phyloP scores from a whole-genome alignment of 306 rosid species.

The Adenanthera pavonina region DNA sequence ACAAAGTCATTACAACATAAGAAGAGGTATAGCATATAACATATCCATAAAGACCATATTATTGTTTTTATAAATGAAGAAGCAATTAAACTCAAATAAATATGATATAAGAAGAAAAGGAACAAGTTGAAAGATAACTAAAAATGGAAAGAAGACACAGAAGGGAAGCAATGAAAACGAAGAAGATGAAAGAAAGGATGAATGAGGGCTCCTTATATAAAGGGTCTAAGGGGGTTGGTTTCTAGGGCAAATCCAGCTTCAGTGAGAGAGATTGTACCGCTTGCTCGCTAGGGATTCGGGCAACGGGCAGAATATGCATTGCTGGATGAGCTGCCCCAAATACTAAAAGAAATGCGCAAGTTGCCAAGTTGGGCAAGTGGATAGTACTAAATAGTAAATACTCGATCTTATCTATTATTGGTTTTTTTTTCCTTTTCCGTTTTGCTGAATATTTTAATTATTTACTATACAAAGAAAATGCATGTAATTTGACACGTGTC shows the following conservation, averaged over 20 bases:
- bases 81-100: too few species aligned
- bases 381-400: too few species aligned
- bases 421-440: neutral
- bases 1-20: neutral
- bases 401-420: neutral
- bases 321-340: neutral
- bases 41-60: too few species aligned
- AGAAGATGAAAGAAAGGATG: neutral
- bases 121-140: neutral
- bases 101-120: too few species aligned
- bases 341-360: neutral
- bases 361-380: constrained; percentile 17
- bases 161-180: neutral
- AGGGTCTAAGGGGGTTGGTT: neutral
- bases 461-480: neutral
- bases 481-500: neutral
- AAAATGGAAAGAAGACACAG: neutral
- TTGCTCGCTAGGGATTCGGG: constrained; percentile 10
- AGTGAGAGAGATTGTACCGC: too few species aligned
- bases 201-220: neutral
- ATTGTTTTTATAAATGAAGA: too few species aligned
- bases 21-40: too few species aligned
- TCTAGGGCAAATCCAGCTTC: neutral
- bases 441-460: neutral
- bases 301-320: constrained; percentile 3